Evolutionary conservation across 352 stramenopile genomes (phyloP).

Genomic region (Phytophthora lateralis): DNA sequence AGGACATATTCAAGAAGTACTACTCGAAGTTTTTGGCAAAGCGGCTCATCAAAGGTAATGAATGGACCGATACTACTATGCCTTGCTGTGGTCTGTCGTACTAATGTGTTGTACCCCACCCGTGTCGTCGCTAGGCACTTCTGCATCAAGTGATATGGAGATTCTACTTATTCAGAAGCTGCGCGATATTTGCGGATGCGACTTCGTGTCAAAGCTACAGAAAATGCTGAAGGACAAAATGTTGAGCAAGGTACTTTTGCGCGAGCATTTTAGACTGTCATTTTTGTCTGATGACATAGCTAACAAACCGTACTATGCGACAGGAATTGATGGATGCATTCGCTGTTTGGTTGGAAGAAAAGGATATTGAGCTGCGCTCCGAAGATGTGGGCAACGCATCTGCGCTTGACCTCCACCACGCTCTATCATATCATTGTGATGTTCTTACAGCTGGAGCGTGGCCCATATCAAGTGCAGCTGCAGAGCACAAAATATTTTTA

Average conservation of each 20-base stretch:
- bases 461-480: slow-evolving; percentile 74
- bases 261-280: neutral
- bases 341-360: slow-evolving; percentile 71
- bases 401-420: slow-evolving; percentile 65
- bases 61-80: too few species aligned
- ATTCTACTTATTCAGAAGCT: slow-evolving; percentile 83
- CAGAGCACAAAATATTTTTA: slow-evolving; percentile 59
- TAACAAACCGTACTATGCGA: slow-evolving; percentile 5
- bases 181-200: slow-evolving; percentile 82
- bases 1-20: slow-evolving; percentile 91
- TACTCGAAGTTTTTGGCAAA: slow-evolving; percentile 88
- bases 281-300: neutral
- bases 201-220: slow-evolving; percentile 89
- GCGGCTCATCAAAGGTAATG: slow-evolving; percentile 83
- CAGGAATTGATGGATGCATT: slow-evolving; percentile 77
- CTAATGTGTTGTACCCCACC: neutral
- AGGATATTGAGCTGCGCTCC: slow-evolving; percentile 51
- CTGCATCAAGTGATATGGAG: slow-evolving; percentile 79
- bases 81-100: neutral
- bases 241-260: slow-evolving; percentile 68
- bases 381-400: slow-evolving; percentile 39
- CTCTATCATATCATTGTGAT: slow-evolving; percentile 72
- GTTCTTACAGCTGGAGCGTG: slow-evolving; percentile 84
- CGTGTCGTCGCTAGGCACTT: slow-evolving; percentile 39
- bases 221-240: slow-evolving; percentile 91